phyloP scores from a whole-genome alignment of 352 stramenopile species.

The Phytophthora pini region DNA sequence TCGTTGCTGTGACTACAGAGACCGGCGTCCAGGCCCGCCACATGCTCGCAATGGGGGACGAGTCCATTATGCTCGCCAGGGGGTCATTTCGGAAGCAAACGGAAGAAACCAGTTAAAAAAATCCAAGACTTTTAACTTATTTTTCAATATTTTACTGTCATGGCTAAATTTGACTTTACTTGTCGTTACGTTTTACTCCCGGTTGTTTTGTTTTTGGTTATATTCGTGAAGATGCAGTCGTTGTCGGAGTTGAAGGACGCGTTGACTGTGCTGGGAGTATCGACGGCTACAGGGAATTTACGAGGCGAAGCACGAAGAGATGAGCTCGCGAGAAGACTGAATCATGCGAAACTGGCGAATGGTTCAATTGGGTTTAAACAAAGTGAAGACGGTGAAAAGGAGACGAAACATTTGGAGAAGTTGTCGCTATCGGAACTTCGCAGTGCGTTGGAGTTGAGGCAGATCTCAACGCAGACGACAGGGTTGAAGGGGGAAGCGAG shows the following conservation, averaged over 20 bases:
- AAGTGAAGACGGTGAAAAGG: not conserved
- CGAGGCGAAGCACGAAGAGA: conserved; percentile 41
- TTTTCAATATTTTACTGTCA: not conserved
- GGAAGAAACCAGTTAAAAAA: not conserved
- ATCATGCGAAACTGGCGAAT: conserved; percentile 3
- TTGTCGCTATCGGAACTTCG: conserved; percentile 45
- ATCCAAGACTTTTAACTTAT: not conserved
- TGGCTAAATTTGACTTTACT: not conserved
- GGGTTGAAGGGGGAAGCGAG: conserved; percentile 53
- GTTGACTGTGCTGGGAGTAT: conserved; percentile 37
- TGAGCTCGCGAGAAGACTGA: conserved; percentile 41
- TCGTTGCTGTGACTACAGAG: conserved; percentile 11
- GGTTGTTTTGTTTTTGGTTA: too few relatives aligned
- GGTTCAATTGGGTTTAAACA: not conserved
- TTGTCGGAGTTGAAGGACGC: conserved; percentile 46
- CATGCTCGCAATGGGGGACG: conserved; percentile 16
- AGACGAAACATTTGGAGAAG: conserved; percentile 1
- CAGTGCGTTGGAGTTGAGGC: conserved; percentile 37
- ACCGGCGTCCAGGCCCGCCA: conserved; percentile 19
- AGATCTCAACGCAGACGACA: conserved; percentile 48
- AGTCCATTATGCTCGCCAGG: conserved; percentile 3
- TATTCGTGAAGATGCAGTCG: conserved; percentile 17
- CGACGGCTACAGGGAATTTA: conserved; percentile 43
- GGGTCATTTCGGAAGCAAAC: not conserved
- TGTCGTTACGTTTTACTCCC: not conserved